Percentiles rank a stretch among this genome's conserved stretches.
phyloP scores from a whole-genome alignment of 805 yeast genomes.

The Teunomyces kruisii region DNA sequence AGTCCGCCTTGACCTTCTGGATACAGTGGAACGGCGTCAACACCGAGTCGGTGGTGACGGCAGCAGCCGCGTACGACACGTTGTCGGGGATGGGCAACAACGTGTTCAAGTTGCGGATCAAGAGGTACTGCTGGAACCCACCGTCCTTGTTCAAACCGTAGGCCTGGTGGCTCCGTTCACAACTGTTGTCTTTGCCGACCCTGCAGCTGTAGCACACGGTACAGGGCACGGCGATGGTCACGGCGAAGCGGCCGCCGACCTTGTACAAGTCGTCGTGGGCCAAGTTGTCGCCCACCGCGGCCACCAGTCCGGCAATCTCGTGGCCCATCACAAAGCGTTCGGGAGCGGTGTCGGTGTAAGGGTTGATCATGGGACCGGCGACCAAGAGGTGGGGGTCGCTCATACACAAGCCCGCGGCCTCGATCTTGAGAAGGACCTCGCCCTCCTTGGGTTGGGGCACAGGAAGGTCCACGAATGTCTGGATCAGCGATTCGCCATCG shows the following conservation, averaged over 20 bases:
- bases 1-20: conserved; percentile 28
- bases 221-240: conserved; percentile 32
- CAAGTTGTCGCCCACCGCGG: conserved; percentile 28
- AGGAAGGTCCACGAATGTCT: conserved; percentile 27
- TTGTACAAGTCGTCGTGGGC: conserved; percentile 21
- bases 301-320: conserved; percentile 42
- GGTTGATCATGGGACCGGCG: conserved; percentile 11
- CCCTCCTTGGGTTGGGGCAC: conserved; percentile 28
- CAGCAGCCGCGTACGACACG: conserved; percentile 39
- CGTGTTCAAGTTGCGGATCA: conserved; percentile 33
- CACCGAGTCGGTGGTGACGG: conserved; percentile 42
- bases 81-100: conserved; percentile 41
- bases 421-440: conserved; percentile 38
- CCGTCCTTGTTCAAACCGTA: conserved; percentile 41
- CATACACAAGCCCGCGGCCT: conserved; percentile 45
- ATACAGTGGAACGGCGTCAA: conserved; percentile 45
- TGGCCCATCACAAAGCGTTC: conserved; percentile 44
- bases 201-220: conserved; percentile 37
- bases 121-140: conserved; percentile 41
- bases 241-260: conserved; percentile 30
- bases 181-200: conserved; percentile 32
- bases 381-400: conserved; percentile 41
- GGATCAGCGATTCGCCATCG: conserved; percentile 24
- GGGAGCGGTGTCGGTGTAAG: neutral
- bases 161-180: conserved; percentile 20